Evolutionary conservation across 1,284 basidiomycete genomes (phyloP), one percentile per base, ranked within the genome.

Genomic region (Lignosus rhinocerotis): DNA sequence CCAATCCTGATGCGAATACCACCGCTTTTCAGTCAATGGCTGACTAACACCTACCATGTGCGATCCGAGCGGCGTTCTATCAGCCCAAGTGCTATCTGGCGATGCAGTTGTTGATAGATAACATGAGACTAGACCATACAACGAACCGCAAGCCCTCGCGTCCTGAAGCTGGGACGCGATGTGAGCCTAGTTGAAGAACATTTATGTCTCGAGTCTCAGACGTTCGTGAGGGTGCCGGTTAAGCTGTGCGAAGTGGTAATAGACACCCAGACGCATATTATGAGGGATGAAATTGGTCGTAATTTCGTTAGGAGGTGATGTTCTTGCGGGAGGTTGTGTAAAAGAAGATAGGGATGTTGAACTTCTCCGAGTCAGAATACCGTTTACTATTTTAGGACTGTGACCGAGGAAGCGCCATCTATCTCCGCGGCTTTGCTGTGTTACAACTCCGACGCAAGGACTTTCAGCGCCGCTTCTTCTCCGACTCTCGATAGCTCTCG

Each of bases 401-500:
- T 19, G 3, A 25, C 16, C 44, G 6, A 46, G 31, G 44, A 46
- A 46, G 44, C 44, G 21, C 25, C 44, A 2, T 25, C 12, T 14
- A 44, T 44, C 51, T 53, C 52, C 52, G 52, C 31, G 46, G 32
- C 34, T 9, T 38, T 12, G 12, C 14, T 30, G 6, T 2, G 43
- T 50, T 49, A 16, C 9, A 36, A 48, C 56, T 51, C 61, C 55
- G 61, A 41, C 12, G 36, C 5, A 8, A 32, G 32, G 12, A 45
- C 3, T 52, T 62, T 42, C 44, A 43, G 53, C 58, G 62, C 63
- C 60, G 33, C 55, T 21, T 8, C 6, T 2, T 10, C 36, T 21
- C 30, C 25, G 49, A 41, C 30, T 36, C 21, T 25, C 2, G 16
- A 32, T n/a, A n/a, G n/a, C n/a, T n/a, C n/a, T n/a, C n/a, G n/a